Conservation (phyloP, 805 yeast genomes). For the Pichia cephalocereana region DNA sequence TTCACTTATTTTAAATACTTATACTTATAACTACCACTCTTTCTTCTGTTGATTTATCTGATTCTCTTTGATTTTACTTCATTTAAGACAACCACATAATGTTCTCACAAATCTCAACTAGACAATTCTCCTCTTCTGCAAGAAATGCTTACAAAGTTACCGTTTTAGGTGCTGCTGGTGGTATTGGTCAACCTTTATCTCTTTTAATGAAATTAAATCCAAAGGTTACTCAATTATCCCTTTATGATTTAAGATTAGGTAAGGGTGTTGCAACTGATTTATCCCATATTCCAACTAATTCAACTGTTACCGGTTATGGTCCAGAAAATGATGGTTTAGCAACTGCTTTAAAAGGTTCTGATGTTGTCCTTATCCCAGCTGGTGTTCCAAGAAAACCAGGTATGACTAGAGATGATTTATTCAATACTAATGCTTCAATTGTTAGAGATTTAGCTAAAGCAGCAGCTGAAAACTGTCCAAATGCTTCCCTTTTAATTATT, state of each 20-base stretch:
- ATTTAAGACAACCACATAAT: constrained; percentile 20
- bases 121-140: constrained; percentile 58
- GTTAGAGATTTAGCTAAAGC: constrained; percentile 88
- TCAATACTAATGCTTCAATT: constrained; percentile 93
- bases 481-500: constrained; percentile 74
- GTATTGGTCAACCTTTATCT: constrained; percentile 89
- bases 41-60: too few relatives aligned
- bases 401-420: constrained; percentile 96
- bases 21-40: too few relatives aligned
- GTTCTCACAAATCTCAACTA: constrained; percentile 42
- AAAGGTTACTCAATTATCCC: constrained; percentile 76
- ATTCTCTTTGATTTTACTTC: neutral
- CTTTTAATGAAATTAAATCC: constrained; percentile 78
- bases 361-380: constrained; percentile 88
- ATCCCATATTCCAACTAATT: constrained; percentile 88
- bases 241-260: constrained; percentile 86
- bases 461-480: constrained; percentile 72
- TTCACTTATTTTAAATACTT: too few relatives aligned
- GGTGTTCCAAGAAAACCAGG: constrained; percentile 99
- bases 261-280: constrained; percentile 97
- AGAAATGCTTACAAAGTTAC: constrained; percentile 67
- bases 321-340: constrained; percentile 65
- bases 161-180: constrained; percentile 85
- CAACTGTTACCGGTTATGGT: constrained; percentile 78
- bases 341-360: constrained; percentile 67